phyloP scores from a whole-genome alignment of 108 stramenopile species.

The Nannochloropsis gaditana region DNA sequence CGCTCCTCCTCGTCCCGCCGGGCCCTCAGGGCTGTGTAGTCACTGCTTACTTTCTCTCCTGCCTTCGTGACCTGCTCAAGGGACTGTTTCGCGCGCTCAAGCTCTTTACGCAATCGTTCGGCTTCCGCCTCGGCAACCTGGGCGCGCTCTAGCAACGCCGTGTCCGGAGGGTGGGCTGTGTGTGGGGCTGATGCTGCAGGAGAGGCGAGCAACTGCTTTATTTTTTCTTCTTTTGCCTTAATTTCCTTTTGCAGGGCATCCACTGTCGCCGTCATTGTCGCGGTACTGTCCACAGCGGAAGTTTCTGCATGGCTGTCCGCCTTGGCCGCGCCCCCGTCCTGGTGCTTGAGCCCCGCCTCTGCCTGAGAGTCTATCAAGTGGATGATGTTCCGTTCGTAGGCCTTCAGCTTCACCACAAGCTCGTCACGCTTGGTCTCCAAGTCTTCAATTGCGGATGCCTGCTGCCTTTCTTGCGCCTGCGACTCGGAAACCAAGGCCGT shows the following conservation, averaged over 20 bases:
- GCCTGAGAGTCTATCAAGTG: not conserved
- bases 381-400: constrained; percentile 38
- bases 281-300: not conserved
- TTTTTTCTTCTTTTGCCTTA: constrained; percentile 18
- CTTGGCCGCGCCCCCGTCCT: not conserved
- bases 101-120: not conserved
- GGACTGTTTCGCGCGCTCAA: not conserved
- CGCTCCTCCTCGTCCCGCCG: not conserved
- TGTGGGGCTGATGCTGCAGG: not conserved
- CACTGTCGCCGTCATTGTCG: not conserved
- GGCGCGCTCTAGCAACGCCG: not conserved
- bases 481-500: constrained; percentile 35
- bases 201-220: not conserved
- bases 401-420: constrained; percentile 37
- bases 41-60: constrained; percentile 18
- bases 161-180: not conserved
- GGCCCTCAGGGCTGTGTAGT: not conserved
- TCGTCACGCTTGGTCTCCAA: constrained; percentile 43
- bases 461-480: constrained; percentile 26
- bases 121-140: constrained; percentile 22
- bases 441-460: constrained; percentile 24
- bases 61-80: not conserved
- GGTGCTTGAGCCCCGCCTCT: not conserved
- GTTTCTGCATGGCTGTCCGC: not conserved
- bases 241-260: constrained; percentile 23